phyloP scores from a whole-genome alignment of 139 green algal genomes.

The Nannochloris sp. region DNA sequence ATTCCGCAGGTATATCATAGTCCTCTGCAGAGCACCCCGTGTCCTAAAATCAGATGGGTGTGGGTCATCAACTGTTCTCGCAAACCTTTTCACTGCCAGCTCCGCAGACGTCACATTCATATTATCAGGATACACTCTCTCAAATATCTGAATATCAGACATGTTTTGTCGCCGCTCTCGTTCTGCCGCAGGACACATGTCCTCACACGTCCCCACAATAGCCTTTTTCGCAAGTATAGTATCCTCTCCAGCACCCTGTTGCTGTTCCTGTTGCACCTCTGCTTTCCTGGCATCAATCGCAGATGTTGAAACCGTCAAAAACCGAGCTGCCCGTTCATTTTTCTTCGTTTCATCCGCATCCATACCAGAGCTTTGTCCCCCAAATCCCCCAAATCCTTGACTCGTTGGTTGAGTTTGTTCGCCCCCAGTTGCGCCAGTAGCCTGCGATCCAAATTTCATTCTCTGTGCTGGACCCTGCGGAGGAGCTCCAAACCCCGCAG shows the following conservation, averaged over 20 bases:
- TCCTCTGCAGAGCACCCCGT: constrained; percentile 41
- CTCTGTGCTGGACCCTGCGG: too few relatives aligned
- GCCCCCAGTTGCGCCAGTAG: constrained; percentile 23
- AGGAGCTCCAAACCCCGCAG: too few relatives aligned
- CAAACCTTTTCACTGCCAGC: constrained; percentile 67
- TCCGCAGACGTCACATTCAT: constrained; percentile 25
- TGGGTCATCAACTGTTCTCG: constrained; percentile 46
- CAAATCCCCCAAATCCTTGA: neutral
- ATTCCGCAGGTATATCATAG: constrained; percentile 60
- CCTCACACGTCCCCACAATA: constrained; percentile 46
- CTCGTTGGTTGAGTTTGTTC: neutral
- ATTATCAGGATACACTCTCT: constrained; percentile 38
- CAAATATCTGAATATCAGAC: constrained; percentile 57
- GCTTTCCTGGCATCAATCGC: neutral
- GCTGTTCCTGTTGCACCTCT: neutral
- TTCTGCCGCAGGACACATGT: constrained; percentile 63
- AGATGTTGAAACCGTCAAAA: neutral
- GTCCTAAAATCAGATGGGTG: constrained; percentile 59
- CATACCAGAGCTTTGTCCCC: neutral
- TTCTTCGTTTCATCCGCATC: constrained; percentile 11
- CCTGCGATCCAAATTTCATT: constrained; percentile 6
- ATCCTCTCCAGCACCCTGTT: neutral
- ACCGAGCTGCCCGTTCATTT: constrained; percentile 13
- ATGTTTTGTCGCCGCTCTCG: constrained; percentile 32
- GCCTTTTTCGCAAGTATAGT: neutral